A percentile compares a stretch with the other conserved stretches of the same genome.
Conservation (phyloP, 2,329 filamentous ascomycete genomes). For the Cordyceps fumosorosea region DNA sequence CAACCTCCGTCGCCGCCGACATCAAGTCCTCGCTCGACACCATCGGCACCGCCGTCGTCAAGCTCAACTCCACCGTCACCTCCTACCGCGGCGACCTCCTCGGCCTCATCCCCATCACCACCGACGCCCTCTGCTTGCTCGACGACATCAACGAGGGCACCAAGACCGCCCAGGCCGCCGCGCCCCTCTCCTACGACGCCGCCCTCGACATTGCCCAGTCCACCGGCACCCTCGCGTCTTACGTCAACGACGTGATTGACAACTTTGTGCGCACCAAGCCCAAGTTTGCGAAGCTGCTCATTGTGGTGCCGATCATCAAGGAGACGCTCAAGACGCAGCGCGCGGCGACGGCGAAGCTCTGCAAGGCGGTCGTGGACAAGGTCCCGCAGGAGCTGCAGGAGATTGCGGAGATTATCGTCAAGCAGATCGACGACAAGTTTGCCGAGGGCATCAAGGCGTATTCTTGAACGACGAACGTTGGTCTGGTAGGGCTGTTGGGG, state of each 20-base stretch:
- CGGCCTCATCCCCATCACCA: conserved; percentile 34
- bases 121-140: conserved; percentile 33
- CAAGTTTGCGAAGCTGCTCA: conserved; percentile 35
- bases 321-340: conserved; percentile 35
- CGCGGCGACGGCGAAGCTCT: conserved; percentile 32
- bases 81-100: conserved; percentile 33
- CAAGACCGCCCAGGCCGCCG: conserved; percentile 29
- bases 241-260: conserved; percentile 33
- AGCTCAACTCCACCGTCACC: conserved; percentile 28
- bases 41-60: conserved; percentile 27
- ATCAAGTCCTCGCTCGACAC: conserved; percentile 28
- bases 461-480: background rate
- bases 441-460: conserved; percentile 29
- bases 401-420: conserved; percentile 29
- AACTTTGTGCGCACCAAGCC: conserved; percentile 33
- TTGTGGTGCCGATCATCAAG: conserved; percentile 37
- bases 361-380: conserved; percentile 32
- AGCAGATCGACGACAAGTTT: conserved; percentile 34
- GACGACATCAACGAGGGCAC: conserved; percentile 33
- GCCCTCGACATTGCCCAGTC: conserved; percentile 32
- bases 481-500: no score
- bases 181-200: conserved; percentile 31
- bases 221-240: conserved; percentile 27
- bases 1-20: conserved; percentile 24
- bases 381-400: conserved; percentile 28